Conservation (phyloP, 2,329 filamentous ascomycete species). For the Sclerotinia borealis region DNA sequence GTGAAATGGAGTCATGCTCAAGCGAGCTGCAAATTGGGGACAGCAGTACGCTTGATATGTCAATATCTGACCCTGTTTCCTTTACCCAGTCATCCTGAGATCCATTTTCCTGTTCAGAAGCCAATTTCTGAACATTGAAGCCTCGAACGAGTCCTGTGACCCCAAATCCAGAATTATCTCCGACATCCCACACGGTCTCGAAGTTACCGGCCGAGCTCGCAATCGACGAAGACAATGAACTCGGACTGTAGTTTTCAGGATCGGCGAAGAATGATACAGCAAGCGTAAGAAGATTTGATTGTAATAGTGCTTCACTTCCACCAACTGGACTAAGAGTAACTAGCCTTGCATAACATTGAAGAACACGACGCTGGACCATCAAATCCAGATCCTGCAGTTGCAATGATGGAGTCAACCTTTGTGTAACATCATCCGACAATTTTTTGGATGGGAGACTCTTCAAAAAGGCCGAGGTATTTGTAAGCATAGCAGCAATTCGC, state of each 20-base stretch:
- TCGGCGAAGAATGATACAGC: constrained; percentile 91
- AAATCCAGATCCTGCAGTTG: constrained; percentile 86
- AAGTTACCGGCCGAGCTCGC: constrained; percentile 85
- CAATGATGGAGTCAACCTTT: constrained; percentile 75
- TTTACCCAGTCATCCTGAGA: constrained; percentile 44
- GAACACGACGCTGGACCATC: constrained; percentile 86
- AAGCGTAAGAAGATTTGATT: constrained; percentile 85
- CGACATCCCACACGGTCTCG: constrained; percentile 91
- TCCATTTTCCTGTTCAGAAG: constrained; percentile 59
- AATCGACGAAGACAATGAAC: constrained; percentile 82
- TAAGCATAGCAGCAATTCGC: constrained; percentile 86
- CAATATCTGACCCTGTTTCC: constrained; percentile 54
- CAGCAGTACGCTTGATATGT: constrained; percentile 54
- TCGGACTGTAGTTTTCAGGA: constrained; percentile 79
- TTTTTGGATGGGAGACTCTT: constrained; percentile 78
- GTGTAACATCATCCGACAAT: constrained; percentile 76
- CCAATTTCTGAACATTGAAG: constrained; percentile 64
- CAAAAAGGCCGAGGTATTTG: constrained; percentile 89
- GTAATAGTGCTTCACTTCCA: constrained; percentile 76
- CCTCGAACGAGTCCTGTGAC: constrained; percentile 79
- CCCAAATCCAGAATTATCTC: constrained; percentile 91
- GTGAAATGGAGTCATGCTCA: constrained; percentile 80
- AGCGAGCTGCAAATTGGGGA: constrained; percentile 75
- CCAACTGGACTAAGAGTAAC: constrained; percentile 82
- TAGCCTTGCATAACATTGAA: constrained; percentile 91